phyloP scores from a whole-genome alignment of 129 eudicot genomes.

The Chrysanthemum seticuspe region DNA sequence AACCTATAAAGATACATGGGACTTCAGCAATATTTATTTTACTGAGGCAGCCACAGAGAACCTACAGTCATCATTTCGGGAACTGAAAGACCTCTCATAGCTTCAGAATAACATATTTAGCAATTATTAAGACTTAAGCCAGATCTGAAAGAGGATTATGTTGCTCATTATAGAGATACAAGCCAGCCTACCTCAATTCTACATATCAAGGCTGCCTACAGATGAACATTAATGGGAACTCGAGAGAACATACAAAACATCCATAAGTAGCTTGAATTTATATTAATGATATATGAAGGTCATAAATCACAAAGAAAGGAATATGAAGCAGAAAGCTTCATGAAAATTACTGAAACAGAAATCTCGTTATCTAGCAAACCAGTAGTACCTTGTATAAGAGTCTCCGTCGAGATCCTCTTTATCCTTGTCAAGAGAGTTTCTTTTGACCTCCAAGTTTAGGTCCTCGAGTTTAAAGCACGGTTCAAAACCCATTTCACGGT shows the following conservation, averaged over 20 bases:
- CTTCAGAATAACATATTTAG: neutral
- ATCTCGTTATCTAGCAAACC: neutral
- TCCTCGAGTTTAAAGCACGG: slow-evolving; percentile 81
- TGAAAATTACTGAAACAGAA: neutral
- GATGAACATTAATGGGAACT: neutral
- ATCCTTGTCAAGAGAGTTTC: slow-evolving; percentile 43
- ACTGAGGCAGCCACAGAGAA: too few relatives aligned
- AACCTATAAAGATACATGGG: neutral
- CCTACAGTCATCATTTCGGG: too few relatives aligned
- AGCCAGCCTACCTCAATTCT: neutral
- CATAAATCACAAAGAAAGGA: slow-evolving; percentile 1
- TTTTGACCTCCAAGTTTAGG: slow-evolving; percentile 75
- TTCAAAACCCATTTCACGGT: slow-evolving; percentile 51
- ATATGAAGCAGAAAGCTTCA: neutral
- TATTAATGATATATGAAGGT: neutral
- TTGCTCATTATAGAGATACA: neutral
- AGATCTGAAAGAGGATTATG: neutral
- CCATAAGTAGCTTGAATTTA: slow-evolving; percentile 5
- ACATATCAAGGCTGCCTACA: neutral
- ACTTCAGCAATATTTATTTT: neutral
- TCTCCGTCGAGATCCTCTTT: slow-evolving; percentile 42
- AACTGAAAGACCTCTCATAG: too few relatives aligned
- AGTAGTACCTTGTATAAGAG: slow-evolving; percentile 43
- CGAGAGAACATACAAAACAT: neutral
- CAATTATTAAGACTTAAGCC: neutral